Evolutionary conservation across 2,329 filamentous ascomycete species (phyloP), one percentile per base, ranked within the genome.

Genomic region (Colletotrichum karsti): DNA sequence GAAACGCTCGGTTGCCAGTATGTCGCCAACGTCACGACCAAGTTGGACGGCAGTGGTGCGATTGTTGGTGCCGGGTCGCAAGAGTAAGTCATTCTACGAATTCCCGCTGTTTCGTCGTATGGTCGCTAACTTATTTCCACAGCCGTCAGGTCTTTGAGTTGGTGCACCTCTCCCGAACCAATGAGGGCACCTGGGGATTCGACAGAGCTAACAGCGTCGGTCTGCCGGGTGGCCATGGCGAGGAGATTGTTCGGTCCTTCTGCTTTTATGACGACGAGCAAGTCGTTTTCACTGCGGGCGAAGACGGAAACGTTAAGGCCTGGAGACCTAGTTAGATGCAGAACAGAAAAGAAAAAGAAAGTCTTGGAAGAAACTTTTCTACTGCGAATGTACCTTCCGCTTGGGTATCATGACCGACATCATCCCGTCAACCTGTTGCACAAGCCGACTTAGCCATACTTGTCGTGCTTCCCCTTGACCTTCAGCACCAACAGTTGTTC

Each of bases 401-500:
- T 15, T 59, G 65, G 67, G 56, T 63, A 70, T 55, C 54, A 68
- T 59, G 12, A n/a, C 63, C 7, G 8, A 20, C 46, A 26, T 57
- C 26, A 63, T 58, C 28, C 37, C 37, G n/a, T 39, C 22, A 30
- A 56, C 8, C 28, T 18, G 1, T 7, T 24, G 15, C 3, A 2
- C 30, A 5, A n/a, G 1, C 3, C 9, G 8, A 7, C 13, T 62
- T 65, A 72, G 33, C 84, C 83, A 70, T 86, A 97, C 79, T 97
- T 97, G 81, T 97, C 94, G 81, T 97, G 95, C 82, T 97, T 97
- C 63, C 90, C 91, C 83, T 97, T 97, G 30, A 96, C 92, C 80
- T 95, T 96, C 62, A 98, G 84, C 80, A 97, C 91, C 71, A 98
- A 81, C 75, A 98, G 81, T 73, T 88, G 88, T 81, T 98, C 95